These are phyloP conservation scores for Achaetomium macrosporum DNA, from an alignment of 2,329 filamentous ascomycete genomes.

Conservation along the genomic window DNA sequence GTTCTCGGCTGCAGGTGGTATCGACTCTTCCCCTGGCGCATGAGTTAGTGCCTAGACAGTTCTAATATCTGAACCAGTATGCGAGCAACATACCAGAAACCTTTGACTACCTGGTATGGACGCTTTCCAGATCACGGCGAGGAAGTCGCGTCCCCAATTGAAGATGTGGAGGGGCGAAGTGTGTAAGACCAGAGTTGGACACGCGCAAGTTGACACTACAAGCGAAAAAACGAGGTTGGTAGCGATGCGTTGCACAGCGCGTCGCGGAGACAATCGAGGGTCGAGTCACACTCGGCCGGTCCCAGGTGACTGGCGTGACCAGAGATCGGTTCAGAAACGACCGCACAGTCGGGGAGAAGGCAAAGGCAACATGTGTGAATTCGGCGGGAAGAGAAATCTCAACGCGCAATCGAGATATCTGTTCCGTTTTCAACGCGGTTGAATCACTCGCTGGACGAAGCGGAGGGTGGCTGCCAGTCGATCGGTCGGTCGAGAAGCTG, in stretches of 20 bases:
- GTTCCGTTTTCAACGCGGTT: not conserved
- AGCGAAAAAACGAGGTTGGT: not conserved
- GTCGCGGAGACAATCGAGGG: not conserved
- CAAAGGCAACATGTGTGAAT: constrained; percentile 16
- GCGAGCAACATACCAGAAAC: too few relatives aligned
- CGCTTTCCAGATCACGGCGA: too few relatives aligned
- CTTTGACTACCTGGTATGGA: too few relatives aligned
- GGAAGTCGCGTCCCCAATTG: too few relatives aligned
- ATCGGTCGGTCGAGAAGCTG: constrained; percentile 8
- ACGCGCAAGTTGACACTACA: not conserved
- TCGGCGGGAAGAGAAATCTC: not conserved
- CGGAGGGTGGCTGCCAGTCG: constrained; percentile 11
- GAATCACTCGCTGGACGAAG: not conserved
- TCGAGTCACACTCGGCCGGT: not conserved
- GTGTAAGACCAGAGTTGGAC: not conserved
- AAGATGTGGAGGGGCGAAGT: not conserved
- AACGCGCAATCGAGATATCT: not conserved
- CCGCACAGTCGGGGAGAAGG: constrained; percentile 11
- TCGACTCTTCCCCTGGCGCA: not conserved
- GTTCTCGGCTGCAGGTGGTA: not conserved
- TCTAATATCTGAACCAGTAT: too few relatives aligned
- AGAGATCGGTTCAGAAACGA: constrained; percentile 16
- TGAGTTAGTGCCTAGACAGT: too few relatives aligned
- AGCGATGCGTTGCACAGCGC: not conserved
- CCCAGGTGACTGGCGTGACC: constrained; percentile 2